These are phyloP conservation scores for Trichoderma parareesei DNA, from an alignment of 495 filamentous ascomycete species.

Conservation along the genomic window DNA sequence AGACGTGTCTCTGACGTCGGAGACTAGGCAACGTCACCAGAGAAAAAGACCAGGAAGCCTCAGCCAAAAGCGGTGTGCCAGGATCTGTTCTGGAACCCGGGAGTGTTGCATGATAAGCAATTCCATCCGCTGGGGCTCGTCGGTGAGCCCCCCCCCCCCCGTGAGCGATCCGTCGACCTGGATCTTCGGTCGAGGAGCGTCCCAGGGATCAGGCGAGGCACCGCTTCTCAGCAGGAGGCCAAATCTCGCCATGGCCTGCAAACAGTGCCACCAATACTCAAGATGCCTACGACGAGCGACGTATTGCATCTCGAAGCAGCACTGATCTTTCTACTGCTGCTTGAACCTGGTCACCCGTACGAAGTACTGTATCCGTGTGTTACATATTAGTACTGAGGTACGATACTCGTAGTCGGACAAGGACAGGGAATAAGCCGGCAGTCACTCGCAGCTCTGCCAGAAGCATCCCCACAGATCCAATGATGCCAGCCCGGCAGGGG, in stretches of 20 bases:
- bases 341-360: too few relatives aligned
- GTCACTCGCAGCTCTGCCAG: not conserved
- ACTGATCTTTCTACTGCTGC: too few relatives aligned
- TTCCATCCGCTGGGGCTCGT: conserved; percentile 2
- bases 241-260: too few relatives aligned
- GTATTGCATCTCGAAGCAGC: too few relatives aligned
- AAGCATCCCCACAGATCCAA: not conserved
- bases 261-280: too few relatives aligned
- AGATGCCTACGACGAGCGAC: too few relatives aligned
- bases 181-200: not conserved
- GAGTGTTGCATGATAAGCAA: not conserved
- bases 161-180: conserved; percentile 6
- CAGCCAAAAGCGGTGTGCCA: conserved; percentile 1
- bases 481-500: not conserved
- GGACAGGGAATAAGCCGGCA: not conserved
- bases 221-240: not conserved
- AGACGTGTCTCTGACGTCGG: not conserved
- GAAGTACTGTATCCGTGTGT: too few relatives aligned
- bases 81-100: not conserved
- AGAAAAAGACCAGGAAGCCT: not conserved
- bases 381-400: too few relatives aligned
- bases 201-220: not conserved
- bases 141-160: not conserved
- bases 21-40: not conserved
- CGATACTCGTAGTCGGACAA: not conserved